Evolutionary conservation across 1,139 yeast species (phyloP).

Genomic region (Yamadazyma dendronema): DNA sequence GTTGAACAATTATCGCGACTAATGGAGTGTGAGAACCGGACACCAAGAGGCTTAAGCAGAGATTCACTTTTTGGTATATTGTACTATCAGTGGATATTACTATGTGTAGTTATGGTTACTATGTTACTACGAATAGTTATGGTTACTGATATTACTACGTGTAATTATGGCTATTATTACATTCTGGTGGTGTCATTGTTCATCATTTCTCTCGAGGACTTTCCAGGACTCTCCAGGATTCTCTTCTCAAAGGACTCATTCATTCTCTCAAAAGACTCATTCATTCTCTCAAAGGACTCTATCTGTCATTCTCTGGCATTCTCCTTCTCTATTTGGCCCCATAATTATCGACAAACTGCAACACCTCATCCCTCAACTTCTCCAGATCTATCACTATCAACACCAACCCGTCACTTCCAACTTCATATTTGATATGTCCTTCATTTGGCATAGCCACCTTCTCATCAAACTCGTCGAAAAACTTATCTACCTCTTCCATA

Average conservation of each 20-base stretch:
- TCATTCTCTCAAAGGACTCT: too few species aligned
- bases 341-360: constrained; percentile 39
- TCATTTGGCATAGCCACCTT: constrained; percentile 64
- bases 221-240: too few species aligned
- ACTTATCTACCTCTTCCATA: constrained; percentile 50
- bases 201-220: too few species aligned
- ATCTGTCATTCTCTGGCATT: background rate
- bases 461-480: constrained; percentile 63
- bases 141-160: too few species aligned
- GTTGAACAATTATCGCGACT: background rate
- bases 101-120: too few species aligned
- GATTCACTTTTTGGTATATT: background rate
- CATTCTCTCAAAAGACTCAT: too few species aligned
- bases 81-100: too few species aligned
- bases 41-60: background rate
- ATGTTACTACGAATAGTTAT: too few species aligned
- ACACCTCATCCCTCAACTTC: constrained; percentile 29
- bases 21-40: constrained; percentile 1
- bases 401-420: constrained; percentile 69
- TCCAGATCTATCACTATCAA: constrained; percentile 51
- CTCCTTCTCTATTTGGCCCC: constrained; percentile 5
- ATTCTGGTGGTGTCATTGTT: too few species aligned
- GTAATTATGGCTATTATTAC: too few species aligned
- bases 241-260: too few species aligned
- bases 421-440: constrained; percentile 66